Base-by-base conservation (phyloP, 2,329 filamentous ascomycete genomes). In the Chrysosporium keratinophilum region DNA sequence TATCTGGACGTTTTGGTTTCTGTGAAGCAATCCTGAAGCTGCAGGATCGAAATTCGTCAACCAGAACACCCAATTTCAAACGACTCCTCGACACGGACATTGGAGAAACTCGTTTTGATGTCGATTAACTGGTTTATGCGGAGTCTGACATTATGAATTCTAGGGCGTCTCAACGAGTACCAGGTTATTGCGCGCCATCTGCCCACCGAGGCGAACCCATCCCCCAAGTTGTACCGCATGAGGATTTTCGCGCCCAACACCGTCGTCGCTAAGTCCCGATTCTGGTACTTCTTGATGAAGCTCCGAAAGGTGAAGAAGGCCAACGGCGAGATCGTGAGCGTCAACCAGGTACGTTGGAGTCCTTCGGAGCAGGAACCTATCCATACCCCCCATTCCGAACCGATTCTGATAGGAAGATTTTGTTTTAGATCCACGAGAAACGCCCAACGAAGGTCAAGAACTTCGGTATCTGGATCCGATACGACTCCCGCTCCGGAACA, bases 261-360 rank as follows among this genome's bases (percentile, higher is more conserved):
- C 70, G 93, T 96, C 66, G 90, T 98, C 70, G 93, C 94, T 74
- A 98, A 98, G 86, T 96, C 90, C 74, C 88, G 93, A 73, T 98
- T 95, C 87, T 98, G 94, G 94, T 98, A 98, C 84, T 98, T 98
- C 84, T 80, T 98, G 76, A 88, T 89, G 78, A 94, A 95, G 82
- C 83, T 98, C 71, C 85, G 88, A 75, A 98, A 98, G 85, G 89
- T 98, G 81, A 98, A 98, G 90, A 98, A 98, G 88, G 86, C 91
- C 73, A 97, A 94, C 73, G 93, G 93, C 76, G 93, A 98, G 85
- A 95, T 98, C 73, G 89, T 98, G 74, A 87, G 82, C 76, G 77
- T 97, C 78, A 97, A 97, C 81, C 80, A 85, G 80, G 91, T 95
- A 84, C 70, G 85, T 49, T 12, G 44, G 37, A 19, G 17, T 23